These are phyloP conservation scores for Saksenaea vasiformis DNA, from an alignment of 371 early-diverging fungal genomes.

Conservation along the genomic window DNA sequence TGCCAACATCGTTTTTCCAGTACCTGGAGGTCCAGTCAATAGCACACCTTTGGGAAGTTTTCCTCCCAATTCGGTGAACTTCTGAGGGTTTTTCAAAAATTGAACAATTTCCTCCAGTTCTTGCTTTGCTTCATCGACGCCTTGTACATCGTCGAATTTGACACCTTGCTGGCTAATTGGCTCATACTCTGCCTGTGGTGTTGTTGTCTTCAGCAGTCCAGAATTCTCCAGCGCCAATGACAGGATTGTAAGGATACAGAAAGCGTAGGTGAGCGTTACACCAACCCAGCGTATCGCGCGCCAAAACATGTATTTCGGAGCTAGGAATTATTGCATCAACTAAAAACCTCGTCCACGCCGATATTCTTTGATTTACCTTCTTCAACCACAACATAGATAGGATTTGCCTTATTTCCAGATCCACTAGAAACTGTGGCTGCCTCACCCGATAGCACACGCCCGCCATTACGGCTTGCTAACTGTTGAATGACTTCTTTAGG, in stretches of 20 bases:
- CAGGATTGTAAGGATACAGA: slow-evolving; percentile 67
- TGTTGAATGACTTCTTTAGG: slow-evolving; percentile 41
- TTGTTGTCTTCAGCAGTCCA: slow-evolving; percentile 61
- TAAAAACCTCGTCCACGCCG: background rate
- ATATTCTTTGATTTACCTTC: slow-evolving; percentile 35
- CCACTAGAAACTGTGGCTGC: slow-evolving; percentile 23
- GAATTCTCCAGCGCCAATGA: slow-evolving; percentile 71
- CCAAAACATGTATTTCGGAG: slow-evolving; percentile 54
- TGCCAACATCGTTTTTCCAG: slow-evolving; percentile 92
- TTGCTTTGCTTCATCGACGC: slow-evolving; percentile 95
- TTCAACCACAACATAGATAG: slow-evolving; percentile 64
- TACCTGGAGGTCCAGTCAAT: slow-evolving; percentile 98
- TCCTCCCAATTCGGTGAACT: slow-evolving; percentile 88
- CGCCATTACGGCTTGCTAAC: slow-evolving; percentile 33
- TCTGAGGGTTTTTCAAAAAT: slow-evolving; percentile 86
- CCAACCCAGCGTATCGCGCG: slow-evolving; percentile 65
- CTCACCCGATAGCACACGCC: slow-evolving; percentile 16
- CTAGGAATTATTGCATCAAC: background rate
- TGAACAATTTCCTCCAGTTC: slow-evolving; percentile 93
- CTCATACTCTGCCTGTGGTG: slow-evolving; percentile 61
- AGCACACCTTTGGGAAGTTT: slow-evolving; percentile 93
- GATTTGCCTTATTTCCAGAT: slow-evolving; percentile 48
- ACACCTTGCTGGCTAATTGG: slow-evolving; percentile 65
- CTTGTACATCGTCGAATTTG: slow-evolving; percentile 90
- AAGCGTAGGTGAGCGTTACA: slow-evolving; percentile 70